Evolutionary conservation across 352 stramenopile species (phyloP).

Genomic region (Aphanomyces astaci): DNA sequence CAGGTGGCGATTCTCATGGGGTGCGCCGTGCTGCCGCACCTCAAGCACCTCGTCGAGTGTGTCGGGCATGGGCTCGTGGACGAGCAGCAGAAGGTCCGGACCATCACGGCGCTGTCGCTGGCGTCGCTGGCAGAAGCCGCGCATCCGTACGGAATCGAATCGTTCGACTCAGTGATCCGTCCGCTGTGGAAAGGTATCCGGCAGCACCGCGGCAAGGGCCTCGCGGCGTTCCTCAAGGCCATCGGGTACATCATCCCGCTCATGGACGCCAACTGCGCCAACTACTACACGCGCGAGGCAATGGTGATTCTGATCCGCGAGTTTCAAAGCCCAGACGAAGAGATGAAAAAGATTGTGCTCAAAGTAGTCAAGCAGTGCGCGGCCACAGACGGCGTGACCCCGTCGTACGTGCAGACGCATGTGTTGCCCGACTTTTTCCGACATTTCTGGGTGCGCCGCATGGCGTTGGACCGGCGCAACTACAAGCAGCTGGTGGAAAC

Average conservation of each 20-base stretch:
- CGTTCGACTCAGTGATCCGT: slow-evolving; percentile 97
- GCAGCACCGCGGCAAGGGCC: slow-evolving; percentile 95
- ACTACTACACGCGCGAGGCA: slow-evolving; percentile 98
- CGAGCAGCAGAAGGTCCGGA: slow-evolving; percentile 96
- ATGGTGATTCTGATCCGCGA: slow-evolving; percentile 99
- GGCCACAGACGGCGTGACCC: slow-evolving; percentile 96
- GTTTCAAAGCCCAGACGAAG: slow-evolving; percentile 97
- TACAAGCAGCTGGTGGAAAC: slow-evolving; percentile 98
- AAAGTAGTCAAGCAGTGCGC: slow-evolving; percentile 98
- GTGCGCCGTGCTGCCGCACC: slow-evolving; percentile 95
- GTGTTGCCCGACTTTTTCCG: slow-evolving; percentile 98
- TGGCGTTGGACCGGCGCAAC: slow-evolving; percentile 96
- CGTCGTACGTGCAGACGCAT: slow-evolving; percentile 95
- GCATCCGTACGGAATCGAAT: slow-evolving; percentile 99
- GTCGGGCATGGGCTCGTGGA: slow-evolving; percentile 97
- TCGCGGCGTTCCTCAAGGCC: slow-evolving; percentile 98
- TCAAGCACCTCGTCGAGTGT: slow-evolving; percentile 97
- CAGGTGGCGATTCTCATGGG: slow-evolving; percentile 99
- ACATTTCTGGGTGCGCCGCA: slow-evolving; percentile 98
- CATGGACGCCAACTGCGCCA: slow-evolving; percentile 99
- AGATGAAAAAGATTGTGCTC: slow-evolving; percentile 99
- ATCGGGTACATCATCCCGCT: slow-evolving; percentile 99
- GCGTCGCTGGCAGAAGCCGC: slow-evolving; percentile 95
- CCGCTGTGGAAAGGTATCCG: slow-evolving; percentile 97
- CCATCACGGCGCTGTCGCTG: slow-evolving; percentile 97